These are phyloP conservation scores for Leonotis leonurus DNA, from an alignment of 257 asterid genomes.

Conservation along the genomic window DNA sequence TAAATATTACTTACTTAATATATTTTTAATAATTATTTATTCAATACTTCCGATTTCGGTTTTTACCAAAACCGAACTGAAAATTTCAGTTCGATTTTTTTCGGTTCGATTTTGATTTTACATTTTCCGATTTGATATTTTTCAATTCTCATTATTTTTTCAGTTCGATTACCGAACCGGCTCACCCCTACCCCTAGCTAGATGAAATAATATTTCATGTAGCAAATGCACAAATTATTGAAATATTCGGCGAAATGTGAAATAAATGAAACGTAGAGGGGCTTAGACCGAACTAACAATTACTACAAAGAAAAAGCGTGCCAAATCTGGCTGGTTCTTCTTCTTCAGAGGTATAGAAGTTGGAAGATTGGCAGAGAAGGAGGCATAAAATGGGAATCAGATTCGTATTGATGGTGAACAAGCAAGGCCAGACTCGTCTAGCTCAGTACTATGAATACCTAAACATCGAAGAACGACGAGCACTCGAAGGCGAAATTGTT, in stretches of 20 bases:
- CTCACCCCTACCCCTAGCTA: too few species aligned
- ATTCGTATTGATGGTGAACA: slow-evolving; percentile 94
- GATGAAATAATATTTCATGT: too few species aligned
- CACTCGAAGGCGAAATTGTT: slow-evolving; percentile 98
- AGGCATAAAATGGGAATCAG: slow-evolving; percentile 66
- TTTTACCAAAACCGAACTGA: too few species aligned
- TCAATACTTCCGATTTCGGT: too few species aligned
- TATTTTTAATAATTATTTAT: too few species aligned
- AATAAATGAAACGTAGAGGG: background rate
- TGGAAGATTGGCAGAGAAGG: background rate
- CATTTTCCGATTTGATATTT: too few species aligned
- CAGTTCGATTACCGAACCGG: too few species aligned
- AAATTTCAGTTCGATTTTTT: too few species aligned
- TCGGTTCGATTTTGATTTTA: too few species aligned
- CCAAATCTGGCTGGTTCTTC: background rate
- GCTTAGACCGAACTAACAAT: background rate
- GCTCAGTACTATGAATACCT: slow-evolving; percentile 96
- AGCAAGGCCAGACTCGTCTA: slow-evolving; percentile 96
- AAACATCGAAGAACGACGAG: slow-evolving; percentile 84
- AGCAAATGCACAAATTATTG: background rate
- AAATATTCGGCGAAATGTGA: background rate
- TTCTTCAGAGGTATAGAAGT: background rate
- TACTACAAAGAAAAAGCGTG: background rate
- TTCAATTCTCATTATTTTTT: too few species aligned
- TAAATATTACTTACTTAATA: too few species aligned